Percentiles rank a stretch among this genome's conserved stretches.
phyloP scores from a whole-genome alignment of 2,329 filamentous ascomycete species.

The Phaeosphaeria sp. region DNA sequence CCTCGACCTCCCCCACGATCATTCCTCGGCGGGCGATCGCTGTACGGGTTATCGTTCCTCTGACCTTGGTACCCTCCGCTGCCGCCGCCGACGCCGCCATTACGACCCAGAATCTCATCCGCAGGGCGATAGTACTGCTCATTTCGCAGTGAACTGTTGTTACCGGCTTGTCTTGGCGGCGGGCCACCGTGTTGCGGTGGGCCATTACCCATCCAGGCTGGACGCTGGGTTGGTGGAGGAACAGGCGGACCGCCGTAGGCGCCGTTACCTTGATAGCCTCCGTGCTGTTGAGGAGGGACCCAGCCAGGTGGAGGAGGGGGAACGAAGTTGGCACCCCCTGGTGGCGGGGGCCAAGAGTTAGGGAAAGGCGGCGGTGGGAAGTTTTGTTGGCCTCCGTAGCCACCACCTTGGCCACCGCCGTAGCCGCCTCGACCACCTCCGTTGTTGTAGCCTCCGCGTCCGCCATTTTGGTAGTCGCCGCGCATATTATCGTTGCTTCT shows the following conservation, averaged over 20 bases:
- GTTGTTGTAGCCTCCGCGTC: constrained; percentile 32
- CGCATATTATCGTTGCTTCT: constrained; percentile 27
- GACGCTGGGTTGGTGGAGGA: constrained; percentile 21
- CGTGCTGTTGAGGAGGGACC: constrained; percentile 35
- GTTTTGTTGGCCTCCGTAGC: constrained; percentile 28
- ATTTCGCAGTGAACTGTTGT: constrained; percentile 27
- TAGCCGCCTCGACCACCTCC: constrained; percentile 20
- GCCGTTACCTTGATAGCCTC: constrained; percentile 17
- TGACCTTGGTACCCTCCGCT: constrained; percentile 23
- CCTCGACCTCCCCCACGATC: constrained; percentile 27
- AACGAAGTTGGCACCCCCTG: constrained; percentile 30
- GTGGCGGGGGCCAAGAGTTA: constrained; percentile 26
- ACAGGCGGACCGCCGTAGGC: constrained; percentile 23
- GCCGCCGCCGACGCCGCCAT: constrained; percentile 30
- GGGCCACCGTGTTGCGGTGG: constrained; percentile 27
- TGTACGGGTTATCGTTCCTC: constrained; percentile 28
- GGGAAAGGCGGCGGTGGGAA: constrained; percentile 22
- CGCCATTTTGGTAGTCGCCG: constrained; percentile 28
- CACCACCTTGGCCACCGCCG: constrained; percentile 28
- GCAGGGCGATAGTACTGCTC: constrained; percentile 34
- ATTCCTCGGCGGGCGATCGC: constrained; percentile 23
- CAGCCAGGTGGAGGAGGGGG: constrained; percentile 40
- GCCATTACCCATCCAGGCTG: constrained; percentile 27
- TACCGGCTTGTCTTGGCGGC: constrained; percentile 25
- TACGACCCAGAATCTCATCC: constrained; percentile 31